Evolutionary conservation across 2,329 filamentous ascomycete genomes (phyloP).

Genomic region (Colletotrichum lupini): DNA sequence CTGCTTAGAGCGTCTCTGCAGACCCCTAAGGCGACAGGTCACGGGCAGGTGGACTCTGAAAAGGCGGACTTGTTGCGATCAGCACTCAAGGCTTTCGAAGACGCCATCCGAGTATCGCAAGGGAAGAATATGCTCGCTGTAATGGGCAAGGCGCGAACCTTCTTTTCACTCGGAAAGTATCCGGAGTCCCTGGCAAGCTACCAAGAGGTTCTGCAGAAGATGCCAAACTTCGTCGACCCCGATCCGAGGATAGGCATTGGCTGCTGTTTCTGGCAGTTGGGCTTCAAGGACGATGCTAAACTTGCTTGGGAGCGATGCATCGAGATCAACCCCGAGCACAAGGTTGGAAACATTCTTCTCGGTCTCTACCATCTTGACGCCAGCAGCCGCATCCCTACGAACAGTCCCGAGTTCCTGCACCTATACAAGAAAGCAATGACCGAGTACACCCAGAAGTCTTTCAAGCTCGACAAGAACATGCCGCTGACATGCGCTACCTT

Average conservation of each 20-base stretch:
- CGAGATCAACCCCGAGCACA: constrained; percentile 84
- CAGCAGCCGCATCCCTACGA: constrained; percentile 84
- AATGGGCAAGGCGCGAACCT: constrained; percentile 87
- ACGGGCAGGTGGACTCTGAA: constrained; percentile 76
- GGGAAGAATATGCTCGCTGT: constrained; percentile 92
- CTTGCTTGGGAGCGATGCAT: constrained; percentile 89
- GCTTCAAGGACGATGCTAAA: constrained; percentile 92
- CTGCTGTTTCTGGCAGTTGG: constrained; percentile 96
- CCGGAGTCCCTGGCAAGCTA: constrained; percentile 85
- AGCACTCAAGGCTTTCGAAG: constrained; percentile 93
- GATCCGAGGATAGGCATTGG: constrained; percentile 97
- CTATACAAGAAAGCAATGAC: constrained; percentile 96
- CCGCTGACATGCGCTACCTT: constrained; percentile 93
- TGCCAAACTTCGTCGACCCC: constrained; percentile 89
- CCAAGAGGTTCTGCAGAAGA: constrained; percentile 86
- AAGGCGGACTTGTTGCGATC: constrained; percentile 82
- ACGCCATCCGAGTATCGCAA: constrained; percentile 85
- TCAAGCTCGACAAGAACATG: constrained; percentile 91
- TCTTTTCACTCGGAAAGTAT: constrained; percentile 89
- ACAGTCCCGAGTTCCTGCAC: constrained; percentile 84
- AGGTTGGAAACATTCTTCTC: constrained; percentile 89
- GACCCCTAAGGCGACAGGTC: constrained; percentile 75
- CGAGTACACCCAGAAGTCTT: constrained; percentile 91
- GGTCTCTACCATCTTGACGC: constrained; percentile 90
- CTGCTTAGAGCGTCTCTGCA: constrained; percentile 89